Percentiles rank a stretch among this genome's conserved stretches.
These are phyloP conservation scores for Zygotorulaspora chibaensis DNA, from an alignment of 805 yeast genomes.

Conservation along the genomic window DNA sequence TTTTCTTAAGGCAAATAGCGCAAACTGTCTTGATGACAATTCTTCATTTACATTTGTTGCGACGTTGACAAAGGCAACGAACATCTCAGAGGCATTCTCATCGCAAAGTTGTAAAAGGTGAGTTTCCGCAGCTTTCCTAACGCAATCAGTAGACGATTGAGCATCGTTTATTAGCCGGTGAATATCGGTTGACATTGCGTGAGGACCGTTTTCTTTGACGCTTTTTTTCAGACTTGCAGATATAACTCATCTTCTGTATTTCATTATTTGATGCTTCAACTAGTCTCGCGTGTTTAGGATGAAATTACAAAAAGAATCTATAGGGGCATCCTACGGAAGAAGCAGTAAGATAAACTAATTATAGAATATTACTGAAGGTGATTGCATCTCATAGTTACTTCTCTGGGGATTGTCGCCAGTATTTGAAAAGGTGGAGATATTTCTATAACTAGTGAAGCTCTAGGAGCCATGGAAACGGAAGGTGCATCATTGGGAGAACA, in stretches of 20 bases:
- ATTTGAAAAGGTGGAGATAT: too few species aligned
- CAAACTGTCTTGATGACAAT: conserved; percentile 51
- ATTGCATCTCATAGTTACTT: background rate
- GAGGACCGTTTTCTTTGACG: background rate
- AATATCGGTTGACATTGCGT: conserved; percentile 10
- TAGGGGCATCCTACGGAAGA: background rate
- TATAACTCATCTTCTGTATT: background rate
- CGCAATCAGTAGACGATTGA: conserved; percentile 46
- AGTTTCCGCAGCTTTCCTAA: conserved; percentile 51
- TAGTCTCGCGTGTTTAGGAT: background rate
- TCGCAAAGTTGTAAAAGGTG: conserved; percentile 42
- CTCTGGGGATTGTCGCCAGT: background rate
- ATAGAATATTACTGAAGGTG: background rate
- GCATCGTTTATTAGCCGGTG: conserved; percentile 27
- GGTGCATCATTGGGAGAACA: conserved; percentile 82
- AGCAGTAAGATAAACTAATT: background rate
- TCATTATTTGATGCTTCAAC: background rate
- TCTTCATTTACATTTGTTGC: conserved; percentile 34
- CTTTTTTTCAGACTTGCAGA: background rate
- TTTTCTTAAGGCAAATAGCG: conserved; percentile 62
- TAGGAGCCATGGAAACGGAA: conserved; percentile 31
- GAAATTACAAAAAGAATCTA: background rate
- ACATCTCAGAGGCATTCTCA: conserved; percentile 46
- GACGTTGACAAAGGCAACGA: conserved; percentile 41
- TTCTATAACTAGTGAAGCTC: background rate